A percentile compares a stretch with the other conserved stretches of the same genome.
These are phyloP conservation scores for Tetrapisispora pingtungensis DNA, from an alignment of 805 yeast genomes.

Conservation along the genomic window DNA sequence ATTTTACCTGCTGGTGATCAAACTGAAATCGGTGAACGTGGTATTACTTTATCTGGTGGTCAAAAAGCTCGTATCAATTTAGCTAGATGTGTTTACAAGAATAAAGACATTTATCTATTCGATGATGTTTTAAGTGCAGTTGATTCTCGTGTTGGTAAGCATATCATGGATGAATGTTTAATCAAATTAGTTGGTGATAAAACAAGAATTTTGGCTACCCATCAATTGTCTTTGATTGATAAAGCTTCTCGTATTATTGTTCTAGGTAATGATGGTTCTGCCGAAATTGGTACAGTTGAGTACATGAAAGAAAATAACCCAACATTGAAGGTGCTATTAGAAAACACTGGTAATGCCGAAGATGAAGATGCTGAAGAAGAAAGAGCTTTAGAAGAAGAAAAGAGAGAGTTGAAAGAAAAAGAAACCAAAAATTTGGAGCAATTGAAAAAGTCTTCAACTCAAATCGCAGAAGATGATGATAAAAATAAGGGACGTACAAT, in stretches of 20 bases:
- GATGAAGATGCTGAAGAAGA: conserved; percentile 25
- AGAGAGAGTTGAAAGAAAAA: conserved; percentile 1
- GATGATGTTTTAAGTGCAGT: conserved; percentile 83
- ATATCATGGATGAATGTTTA: conserved; percentile 61
- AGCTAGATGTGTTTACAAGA: conserved; percentile 70
- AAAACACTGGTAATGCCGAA: conserved; percentile 32
- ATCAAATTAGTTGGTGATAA: conserved; percentile 43
- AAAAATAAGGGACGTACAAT: conserved; percentile 31
- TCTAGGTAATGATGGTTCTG: conserved; percentile 50
- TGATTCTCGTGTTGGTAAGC: conserved; percentile 79
- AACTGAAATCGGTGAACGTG: conserved; percentile 79
- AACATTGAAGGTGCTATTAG: conserved; percentile 43
- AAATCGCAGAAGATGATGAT: conserved; percentile 8
- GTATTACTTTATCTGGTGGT: conserved; percentile 81
- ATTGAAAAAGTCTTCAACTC: conserved; percentile 13
- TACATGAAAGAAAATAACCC: conserved; percentile 39
- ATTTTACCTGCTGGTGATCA: conserved; percentile 63
- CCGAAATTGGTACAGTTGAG: conserved; percentile 47
- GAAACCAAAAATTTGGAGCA: conserved; percentile 9
- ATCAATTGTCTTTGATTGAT: conserved; percentile 63
- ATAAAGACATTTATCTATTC: conserved; percentile 54
- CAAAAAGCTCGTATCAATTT: conserved; percentile 74
- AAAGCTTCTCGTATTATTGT: conserved; percentile 63
- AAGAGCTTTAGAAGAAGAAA: conserved; percentile 16
- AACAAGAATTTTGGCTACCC: conserved; percentile 76